Evolutionary conservation across 2,329 filamentous ascomycete genomes (phyloP).

Genomic region (Zymoseptoria ardabiliae): DNA sequence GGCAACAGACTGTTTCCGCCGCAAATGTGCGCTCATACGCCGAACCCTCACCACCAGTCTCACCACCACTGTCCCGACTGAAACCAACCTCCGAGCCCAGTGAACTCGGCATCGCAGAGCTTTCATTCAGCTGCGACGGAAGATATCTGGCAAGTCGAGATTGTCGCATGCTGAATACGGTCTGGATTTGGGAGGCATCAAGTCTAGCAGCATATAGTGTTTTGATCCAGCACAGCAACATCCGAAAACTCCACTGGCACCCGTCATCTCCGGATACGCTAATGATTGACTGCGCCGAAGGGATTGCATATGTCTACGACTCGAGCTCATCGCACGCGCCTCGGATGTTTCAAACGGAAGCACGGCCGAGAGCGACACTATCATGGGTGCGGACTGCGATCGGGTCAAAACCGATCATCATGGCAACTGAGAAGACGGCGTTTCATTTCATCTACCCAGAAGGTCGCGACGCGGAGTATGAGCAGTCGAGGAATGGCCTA

Average conservation of each 20-base stretch:
- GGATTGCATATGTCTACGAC: conserved; percentile 35
- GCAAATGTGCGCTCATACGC: conserved; percentile 24
- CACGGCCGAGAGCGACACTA: conserved; percentile 9
- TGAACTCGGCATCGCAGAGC: conserved; percentile 26
- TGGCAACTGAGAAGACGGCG: conserved; percentile 31
- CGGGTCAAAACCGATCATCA: conserved; percentile 27
- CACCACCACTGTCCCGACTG: conserved; percentile 21
- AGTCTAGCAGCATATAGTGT: conserved; percentile 34
- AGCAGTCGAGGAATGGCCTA: neutral
- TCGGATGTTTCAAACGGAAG: conserved; percentile 8
- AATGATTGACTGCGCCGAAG: conserved; percentile 37
- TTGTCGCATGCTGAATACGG: conserved; percentile 32
- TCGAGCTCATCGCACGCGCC: conserved; percentile 17
- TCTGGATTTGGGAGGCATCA: conserved; percentile 42
- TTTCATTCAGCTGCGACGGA: conserved; percentile 22
- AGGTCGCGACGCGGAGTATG: conserved; percentile 19
- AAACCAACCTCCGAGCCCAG: conserved; percentile 28
- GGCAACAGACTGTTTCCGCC: conserved; percentile 26
- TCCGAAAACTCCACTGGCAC: conserved; percentile 41
- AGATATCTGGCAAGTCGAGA: conserved; percentile 27
- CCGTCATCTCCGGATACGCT: conserved; percentile 31
- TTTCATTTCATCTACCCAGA: conserved; percentile 37
- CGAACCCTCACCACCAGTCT: conserved; percentile 21
- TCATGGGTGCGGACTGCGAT: conserved; percentile 16
- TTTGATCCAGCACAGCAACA: conserved; percentile 38